Conservation (phyloP, 2,329 filamentous ascomycete species). For the Metarhizium album region DNA sequence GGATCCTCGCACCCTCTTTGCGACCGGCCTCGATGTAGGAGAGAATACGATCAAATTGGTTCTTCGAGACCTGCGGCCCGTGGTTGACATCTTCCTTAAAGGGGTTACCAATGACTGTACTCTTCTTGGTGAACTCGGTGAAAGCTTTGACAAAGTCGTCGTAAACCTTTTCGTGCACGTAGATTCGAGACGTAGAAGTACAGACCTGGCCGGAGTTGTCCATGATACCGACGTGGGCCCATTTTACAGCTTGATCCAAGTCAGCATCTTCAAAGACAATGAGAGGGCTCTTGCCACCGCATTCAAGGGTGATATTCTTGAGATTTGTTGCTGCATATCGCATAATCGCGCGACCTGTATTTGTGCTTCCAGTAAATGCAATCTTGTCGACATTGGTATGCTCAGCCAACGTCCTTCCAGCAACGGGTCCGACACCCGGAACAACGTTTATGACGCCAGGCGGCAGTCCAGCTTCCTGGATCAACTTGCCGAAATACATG, state of each 20-base stretch:
- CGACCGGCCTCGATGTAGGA: constrained; percentile 64
- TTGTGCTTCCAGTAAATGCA: constrained; percentile 67
- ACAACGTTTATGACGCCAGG: constrained; percentile 59
- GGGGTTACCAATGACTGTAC: constrained; percentile 58
- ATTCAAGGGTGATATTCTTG: constrained; percentile 57
- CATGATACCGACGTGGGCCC: constrained; percentile 40
- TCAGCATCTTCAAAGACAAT: constrained; percentile 57
- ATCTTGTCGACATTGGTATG: constrained; percentile 66
- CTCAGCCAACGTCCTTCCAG: constrained; percentile 42
- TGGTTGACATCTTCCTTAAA: constrained; percentile 61
- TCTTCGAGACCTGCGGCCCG: constrained; percentile 62
- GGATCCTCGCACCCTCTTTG: constrained; percentile 53
- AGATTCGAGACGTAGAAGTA: constrained; percentile 51
- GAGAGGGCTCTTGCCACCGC: constrained; percentile 55
- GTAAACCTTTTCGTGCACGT: constrained; percentile 50
- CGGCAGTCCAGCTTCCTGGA: constrained; percentile 66
- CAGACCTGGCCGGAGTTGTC: constrained; percentile 56
- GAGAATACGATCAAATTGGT: constrained; percentile 60
- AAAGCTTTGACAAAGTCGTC: constrained; percentile 56
- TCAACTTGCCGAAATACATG: constrained; percentile 53
- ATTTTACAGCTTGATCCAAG: constrained; percentile 56
- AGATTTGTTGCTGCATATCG: constrained; percentile 49
- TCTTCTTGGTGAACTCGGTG: constrained; percentile 44
- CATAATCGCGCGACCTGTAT: constrained; percentile 65
- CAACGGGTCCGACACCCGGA: too few relatives aligned